Base-by-base conservation (phyloP, 768 basidiomycete genomes). In the Amanita exitialis region DNA sequence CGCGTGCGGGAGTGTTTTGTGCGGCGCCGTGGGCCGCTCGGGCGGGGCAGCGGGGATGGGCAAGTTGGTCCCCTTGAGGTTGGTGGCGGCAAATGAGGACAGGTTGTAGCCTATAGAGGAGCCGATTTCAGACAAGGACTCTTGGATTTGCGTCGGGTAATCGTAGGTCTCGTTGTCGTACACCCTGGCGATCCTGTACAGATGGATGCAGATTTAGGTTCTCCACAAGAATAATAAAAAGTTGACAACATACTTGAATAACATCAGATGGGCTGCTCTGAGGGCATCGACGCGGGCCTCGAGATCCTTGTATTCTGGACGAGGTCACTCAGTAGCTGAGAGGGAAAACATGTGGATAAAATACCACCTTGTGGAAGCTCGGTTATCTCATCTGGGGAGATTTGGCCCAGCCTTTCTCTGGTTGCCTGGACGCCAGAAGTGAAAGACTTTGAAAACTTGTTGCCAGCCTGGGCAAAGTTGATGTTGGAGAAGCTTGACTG, bases 1-100 rank as follows among this genome's bases (percentile, higher is more conserved):
- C 0, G 96, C 95, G 59, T 98, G 96, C 0, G 96, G 90, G 47
- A 98, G 85, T 0, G 96, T 98, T 81, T 98, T 98, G 74, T 93
- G 92, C 59, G 84, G 85, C 23, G 70, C 62, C 2, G 71, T 68
- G 20, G 79, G 75, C 1, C 79, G 72, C 0, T 81, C 66, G 39
- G 79, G 60, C 16, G 83, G 79, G 3, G 77, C 67, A 25, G 57
- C 51, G 15, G 90, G 89, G 2, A 79, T 74, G 41, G 92, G 90
- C 36, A 94, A 76, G 63, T 85, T 86, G 34, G 91, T 93, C 47
- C 89, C 90, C 65, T 90, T 90, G 63, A 90, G 78, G 68, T 92
- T 91, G 60, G 77, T 79, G 3, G 90, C 88, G 18, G 92, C 91
- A 60, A 93, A 93, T 54, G 80, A 82, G 62, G 85, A 82, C 62